These are phyloP conservation scores for Endocladia muricata DNA, from an alignment of 31 red algal species.

Conservation along the genomic window DNA sequence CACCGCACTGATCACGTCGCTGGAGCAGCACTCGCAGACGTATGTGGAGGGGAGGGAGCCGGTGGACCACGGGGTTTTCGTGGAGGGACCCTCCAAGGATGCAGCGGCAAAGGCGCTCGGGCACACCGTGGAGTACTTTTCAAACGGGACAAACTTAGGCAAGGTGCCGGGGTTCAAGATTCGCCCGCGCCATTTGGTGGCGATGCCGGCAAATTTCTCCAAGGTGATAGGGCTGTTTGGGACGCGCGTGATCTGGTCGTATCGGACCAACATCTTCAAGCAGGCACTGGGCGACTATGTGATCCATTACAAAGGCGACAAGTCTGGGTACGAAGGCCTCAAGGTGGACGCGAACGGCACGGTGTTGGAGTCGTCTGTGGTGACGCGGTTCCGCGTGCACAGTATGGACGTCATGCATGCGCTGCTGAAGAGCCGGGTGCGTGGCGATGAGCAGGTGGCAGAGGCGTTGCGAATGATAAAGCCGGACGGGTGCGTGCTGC, in stretches of 20 bases:
- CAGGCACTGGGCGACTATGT: constrained; percentile 58
- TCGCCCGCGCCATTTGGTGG: constrained; percentile 32
- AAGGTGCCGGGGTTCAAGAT: constrained; percentile 67
- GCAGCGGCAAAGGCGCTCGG: constrained; percentile 26
- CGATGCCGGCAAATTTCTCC: constrained; percentile 11
- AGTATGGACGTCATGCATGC: constrained; percentile 34
- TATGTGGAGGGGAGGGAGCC: constrained; percentile 31
- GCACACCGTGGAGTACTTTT: constrained; percentile 34
- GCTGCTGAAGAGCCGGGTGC: constrained; percentile 34
- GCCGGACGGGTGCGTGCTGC: constrained; percentile 35
- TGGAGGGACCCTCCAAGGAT: not conserved
- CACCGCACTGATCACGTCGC: constrained; percentile 60
- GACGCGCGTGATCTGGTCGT: constrained; percentile 51
- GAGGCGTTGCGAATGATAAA: constrained; percentile 24
- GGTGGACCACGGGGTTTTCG: constrained; percentile 42
- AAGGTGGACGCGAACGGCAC: no score
- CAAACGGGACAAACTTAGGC: constrained; percentile 13
- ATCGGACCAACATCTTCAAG: constrained; percentile 61
- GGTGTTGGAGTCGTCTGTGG: no score
- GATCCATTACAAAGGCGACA: constrained; percentile 39
- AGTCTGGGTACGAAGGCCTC: constrained; percentile 37
- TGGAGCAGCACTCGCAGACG: constrained; percentile 30
- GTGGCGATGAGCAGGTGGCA: constrained; percentile 24
- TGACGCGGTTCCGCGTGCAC: constrained; percentile 30
- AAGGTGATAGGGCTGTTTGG: constrained; percentile 11